Base-by-base conservation (phyloP, 495 filamentous ascomycete genomes). In the Penicillium coprophilum region DNA sequence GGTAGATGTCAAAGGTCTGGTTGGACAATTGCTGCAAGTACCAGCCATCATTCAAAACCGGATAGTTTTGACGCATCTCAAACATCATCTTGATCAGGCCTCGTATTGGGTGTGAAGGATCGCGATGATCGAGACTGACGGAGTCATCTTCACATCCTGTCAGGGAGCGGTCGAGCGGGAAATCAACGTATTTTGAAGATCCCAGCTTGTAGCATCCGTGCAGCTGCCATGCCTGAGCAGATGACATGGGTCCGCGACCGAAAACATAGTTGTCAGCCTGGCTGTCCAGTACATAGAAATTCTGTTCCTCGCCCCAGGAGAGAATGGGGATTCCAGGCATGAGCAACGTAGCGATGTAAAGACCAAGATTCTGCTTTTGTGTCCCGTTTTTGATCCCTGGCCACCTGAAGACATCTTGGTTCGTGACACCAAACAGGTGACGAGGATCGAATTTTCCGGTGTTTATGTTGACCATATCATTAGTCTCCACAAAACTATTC, bases 361-460 rank as follows among this genome's bases (percentile, higher is more conserved):
- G 62, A n/a, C 61, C 78, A 2, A 81, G 67, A 27, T 74, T 49
- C 57, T 76, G 69, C 39, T 71, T 74, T 36, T 79, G 62, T 15
- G 75, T 78, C 20, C 78, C 78, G 52, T 80, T 73, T n/a, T 61
- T 61, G 23, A 81, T 69, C 13, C 74, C 73, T 13, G 78, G 78
- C 78, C 78, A 81, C 8, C 76, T 66, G 57, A 81, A 77, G 20
- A 80, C 76, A 61, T 81, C 78, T 54, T 81, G 78, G 57, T 80
- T 81, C 24, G 77, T 74, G 15, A 66, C 60, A 17, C 78, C 78
- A 61, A 71, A 80, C 59, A 79, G 68, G 56, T 81, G 77, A 15
- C 77, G 65, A 4, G 78, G 78, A 53, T 81, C 78, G 46, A 79
- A 81, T 41, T 72, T 51, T 19, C 78, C 77, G 19, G 74, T 81